phyloP scores from a whole-genome alignment of 805 yeast species.

The Candida odintsovae region DNA sequence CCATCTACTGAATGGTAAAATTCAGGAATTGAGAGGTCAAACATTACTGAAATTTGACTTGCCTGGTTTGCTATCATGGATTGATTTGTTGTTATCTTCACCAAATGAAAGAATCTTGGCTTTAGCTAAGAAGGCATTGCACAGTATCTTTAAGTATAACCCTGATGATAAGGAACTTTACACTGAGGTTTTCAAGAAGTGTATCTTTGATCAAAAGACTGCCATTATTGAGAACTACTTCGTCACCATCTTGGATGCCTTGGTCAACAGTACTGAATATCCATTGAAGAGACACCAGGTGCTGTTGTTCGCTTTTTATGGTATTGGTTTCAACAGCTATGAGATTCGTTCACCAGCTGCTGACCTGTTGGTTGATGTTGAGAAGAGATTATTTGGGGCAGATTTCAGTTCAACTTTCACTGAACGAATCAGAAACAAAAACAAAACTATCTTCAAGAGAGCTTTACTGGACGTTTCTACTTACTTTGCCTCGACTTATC shows the following conservation, averaged over 20 bases:
- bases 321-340: conserved; percentile 67
- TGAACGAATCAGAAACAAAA: conserved; percentile 66
- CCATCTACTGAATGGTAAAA: conserved; percentile 67
- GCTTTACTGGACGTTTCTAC: conserved; percentile 77
- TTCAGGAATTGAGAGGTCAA: conserved; percentile 45
- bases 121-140: conserved; percentile 66
- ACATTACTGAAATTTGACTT: conserved; percentile 65
- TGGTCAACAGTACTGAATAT: conserved; percentile 40
- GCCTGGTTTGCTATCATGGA: conserved; percentile 67
- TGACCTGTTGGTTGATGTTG: conserved; percentile 61
- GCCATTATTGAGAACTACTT: conserved; percentile 65
- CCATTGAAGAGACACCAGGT: conserved; percentile 58
- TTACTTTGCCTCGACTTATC: conserved; percentile 55
- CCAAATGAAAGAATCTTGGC: conserved; percentile 51
- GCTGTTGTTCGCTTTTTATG: conserved; percentile 69
- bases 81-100: conserved; percentile 61
- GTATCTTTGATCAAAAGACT: conserved; percentile 52
- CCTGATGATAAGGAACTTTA: conserved; percentile 43
- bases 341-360: conserved; percentile 71
- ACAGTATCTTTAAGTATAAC: conserved; percentile 60
- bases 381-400: conserved; percentile 49
- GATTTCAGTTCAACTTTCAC: conserved; percentile 51
- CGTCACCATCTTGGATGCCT: conserved; percentile 59
- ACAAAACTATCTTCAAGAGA: conserved; percentile 80
- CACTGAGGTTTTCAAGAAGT: conserved; percentile 62